Evolutionary conservation across 1,284 basidiomycete genomes (phyloP).

Genomic region (Cryptococcus hybrid): DNA sequence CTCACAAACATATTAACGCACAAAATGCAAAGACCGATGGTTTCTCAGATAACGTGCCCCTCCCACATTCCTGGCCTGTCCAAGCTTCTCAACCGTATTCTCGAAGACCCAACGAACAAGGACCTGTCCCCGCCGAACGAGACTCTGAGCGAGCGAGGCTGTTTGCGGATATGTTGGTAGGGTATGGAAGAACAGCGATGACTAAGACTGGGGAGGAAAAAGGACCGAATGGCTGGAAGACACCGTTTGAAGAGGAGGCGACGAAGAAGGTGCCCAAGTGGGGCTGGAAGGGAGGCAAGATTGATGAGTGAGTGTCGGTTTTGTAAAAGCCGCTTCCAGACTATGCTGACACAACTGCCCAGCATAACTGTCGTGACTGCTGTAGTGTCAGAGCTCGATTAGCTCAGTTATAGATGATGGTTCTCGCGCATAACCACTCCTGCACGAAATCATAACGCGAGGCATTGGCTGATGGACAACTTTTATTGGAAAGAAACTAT

Average conservation of each 20-base stretch:
- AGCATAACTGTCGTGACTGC: constrained; percentile 47
- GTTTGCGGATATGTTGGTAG: constrained; percentile 51
- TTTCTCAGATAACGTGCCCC: constrained; percentile 56
- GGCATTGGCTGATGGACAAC: no score
- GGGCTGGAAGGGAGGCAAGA: constrained; percentile 51
- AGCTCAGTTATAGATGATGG: background rate
- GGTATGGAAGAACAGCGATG: constrained; percentile 50
- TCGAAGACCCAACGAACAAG: constrained; percentile 33
- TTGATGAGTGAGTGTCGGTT: constrained; percentile 49
- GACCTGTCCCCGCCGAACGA: constrained; percentile 31
- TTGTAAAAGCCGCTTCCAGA: background rate
- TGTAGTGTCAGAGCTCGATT: constrained; percentile 27
- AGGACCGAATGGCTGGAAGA: constrained; percentile 37
- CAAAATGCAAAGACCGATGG: constrained; percentile 53
- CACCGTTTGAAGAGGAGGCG: constrained; percentile 48
- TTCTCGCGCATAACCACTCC: no score
- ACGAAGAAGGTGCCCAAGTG: constrained; percentile 45
- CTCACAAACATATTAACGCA: background rate
- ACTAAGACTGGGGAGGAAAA: constrained; percentile 41
- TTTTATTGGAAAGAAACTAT: no score
- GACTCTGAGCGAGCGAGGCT: constrained; percentile 43
- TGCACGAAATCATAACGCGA: no score
- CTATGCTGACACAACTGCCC: background rate
- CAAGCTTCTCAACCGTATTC: constrained; percentile 24
- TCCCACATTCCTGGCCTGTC: constrained; percentile 40